phyloP scores from a whole-genome alignment of 768 basidiomycete species.

The Rhizopogon rudus region DNA sequence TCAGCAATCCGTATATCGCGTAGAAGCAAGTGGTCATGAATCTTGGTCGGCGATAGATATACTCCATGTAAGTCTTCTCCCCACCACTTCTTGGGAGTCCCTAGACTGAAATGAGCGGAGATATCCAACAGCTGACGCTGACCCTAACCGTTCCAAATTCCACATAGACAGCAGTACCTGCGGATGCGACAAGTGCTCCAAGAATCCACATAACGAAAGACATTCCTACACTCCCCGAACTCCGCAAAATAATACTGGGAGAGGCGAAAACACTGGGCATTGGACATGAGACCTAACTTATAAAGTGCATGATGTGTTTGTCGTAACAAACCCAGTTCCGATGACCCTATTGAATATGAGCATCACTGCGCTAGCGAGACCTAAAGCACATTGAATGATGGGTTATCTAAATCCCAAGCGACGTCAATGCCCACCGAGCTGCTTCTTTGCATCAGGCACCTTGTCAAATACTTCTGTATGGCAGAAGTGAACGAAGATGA shows the following conservation, averaged over 20 bases:
- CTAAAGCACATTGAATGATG: slow-evolving; percentile 8
- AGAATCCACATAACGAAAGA: slow-evolving; percentile 67
- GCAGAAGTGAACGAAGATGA: neutral
- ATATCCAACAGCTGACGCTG: neutral
- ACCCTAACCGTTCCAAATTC: slow-evolving; percentile 63
- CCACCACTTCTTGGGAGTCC: slow-evolving; percentile 68
- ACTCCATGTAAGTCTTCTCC: slow-evolving; percentile 75
- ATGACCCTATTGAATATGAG: slow-evolving; percentile 77
- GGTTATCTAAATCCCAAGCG: neutral
- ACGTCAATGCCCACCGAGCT: slow-evolving; percentile 37
- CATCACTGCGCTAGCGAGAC: slow-evolving; percentile 45
- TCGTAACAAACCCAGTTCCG: slow-evolving; percentile 52
- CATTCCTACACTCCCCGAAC: slow-evolving; percentile 68
- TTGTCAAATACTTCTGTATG: slow-evolving; percentile 27
- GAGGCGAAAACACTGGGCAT: slow-evolving; percentile 60
- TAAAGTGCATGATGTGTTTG: neutral
- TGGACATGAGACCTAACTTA: neutral
- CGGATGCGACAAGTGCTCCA: slow-evolving; percentile 57
- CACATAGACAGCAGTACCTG: slow-evolving; percentile 69
- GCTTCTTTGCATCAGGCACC: slow-evolving; percentile 43
- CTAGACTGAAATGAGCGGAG: slow-evolving; percentile 23
- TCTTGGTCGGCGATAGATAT: slow-evolving; percentile 57
- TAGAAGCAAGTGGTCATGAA: slow-evolving; percentile 59
- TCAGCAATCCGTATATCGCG: slow-evolving; percentile 51
- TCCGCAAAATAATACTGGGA: slow-evolving; percentile 59